phyloP scores from a whole-genome alignment of 768 basidiomycete species.

The Mycena pura region DNA sequence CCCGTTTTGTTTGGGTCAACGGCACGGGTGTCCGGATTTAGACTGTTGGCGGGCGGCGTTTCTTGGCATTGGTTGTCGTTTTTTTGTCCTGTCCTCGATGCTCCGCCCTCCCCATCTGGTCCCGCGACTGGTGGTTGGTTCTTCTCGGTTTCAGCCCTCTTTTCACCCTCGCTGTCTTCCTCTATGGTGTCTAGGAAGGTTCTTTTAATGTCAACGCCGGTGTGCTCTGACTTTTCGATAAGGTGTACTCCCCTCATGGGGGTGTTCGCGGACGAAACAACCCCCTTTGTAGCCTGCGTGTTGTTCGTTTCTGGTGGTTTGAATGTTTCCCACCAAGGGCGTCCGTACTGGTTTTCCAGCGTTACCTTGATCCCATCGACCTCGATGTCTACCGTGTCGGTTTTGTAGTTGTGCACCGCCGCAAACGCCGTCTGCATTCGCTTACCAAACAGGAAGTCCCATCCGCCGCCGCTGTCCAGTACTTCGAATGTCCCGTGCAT shows the following conservation, averaged over 20 bases:
- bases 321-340: background rate
- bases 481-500: slow-evolving; percentile 26
- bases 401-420: slow-evolving; percentile 24
- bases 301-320: background rate
- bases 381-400: slow-evolving; percentile 11
- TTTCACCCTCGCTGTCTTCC: no score
- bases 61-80: no score
- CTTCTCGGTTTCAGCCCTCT: no score
- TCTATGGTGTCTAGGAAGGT: no score
- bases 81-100: no score
- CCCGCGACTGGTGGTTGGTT: no score
- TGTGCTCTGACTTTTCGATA: no score
- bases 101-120: no score
- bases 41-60: no score
- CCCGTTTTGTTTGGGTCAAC: no score
- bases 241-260: slow-evolving; percentile 16
- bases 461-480: slow-evolving; percentile 28
- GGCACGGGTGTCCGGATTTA: no score
- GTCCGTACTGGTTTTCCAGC: background rate
- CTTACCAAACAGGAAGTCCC: slow-evolving; percentile 26
- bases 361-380: background rate
- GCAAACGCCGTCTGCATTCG: slow-evolving; percentile 24
- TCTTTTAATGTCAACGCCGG: no score
- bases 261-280: slow-evolving; percentile 6
- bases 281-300: slow-evolving; percentile 6